Conservation (phyloP, 148 eudicot species). For the Diospyros kaki region DNA sequence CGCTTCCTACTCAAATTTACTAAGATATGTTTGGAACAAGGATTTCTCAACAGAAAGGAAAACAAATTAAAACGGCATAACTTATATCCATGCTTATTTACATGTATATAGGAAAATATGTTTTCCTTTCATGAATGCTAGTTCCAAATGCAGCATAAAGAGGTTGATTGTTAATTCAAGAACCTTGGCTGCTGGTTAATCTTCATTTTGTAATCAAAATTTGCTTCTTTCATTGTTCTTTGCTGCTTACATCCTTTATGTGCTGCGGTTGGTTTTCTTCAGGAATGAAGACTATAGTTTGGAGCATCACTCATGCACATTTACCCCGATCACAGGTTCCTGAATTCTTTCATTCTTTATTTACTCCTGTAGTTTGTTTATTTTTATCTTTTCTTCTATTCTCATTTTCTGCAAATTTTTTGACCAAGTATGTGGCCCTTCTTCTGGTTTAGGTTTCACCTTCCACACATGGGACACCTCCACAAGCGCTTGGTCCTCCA, state of each 20-base stretch:
- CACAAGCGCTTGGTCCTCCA: slow-evolving; percentile 62
- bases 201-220: neutral
- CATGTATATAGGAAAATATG: too few species aligned
- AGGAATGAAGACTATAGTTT: slow-evolving; percentile 99
- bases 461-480: slow-evolving; percentile 73
- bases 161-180: neutral
- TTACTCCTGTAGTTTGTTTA: neutral
- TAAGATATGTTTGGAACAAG: neutral
- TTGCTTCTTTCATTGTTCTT: neutral
- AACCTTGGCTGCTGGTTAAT: neutral
- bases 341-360: slow-evolving; percentile 1
- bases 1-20: neutral
- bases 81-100: too few species aligned
- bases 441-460: slow-evolving; percentile 54
- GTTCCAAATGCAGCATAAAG: too few species aligned
- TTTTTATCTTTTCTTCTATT: neutral
- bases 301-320: slow-evolving; percentile 98
- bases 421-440: neutral
- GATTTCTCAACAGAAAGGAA: too few species aligned
- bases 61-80: too few species aligned
- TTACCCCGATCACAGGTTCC: slow-evolving; percentile 84
- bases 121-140: too few species aligned
- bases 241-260: neutral
- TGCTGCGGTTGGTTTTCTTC: slow-evolving; percentile 12
- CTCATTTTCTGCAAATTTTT: too few species aligned